Conservation (phyloP, 2,329 filamentous ascomycete genomes). For the Parastagonospora nodorum region DNA sequence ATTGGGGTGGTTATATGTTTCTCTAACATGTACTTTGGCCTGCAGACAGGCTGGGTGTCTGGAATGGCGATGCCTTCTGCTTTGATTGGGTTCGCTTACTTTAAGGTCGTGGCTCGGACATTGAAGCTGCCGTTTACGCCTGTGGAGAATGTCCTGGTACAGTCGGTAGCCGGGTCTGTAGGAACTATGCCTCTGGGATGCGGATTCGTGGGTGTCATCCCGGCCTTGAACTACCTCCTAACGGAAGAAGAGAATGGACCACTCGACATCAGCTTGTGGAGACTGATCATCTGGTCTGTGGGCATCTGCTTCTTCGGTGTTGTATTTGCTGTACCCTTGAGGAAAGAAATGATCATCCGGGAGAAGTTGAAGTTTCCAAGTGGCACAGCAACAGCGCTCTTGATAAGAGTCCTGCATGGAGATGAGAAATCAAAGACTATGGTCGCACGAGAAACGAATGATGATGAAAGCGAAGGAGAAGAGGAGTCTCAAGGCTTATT, state of each 20-base stretch:
- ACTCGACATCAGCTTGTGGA: conserved; percentile 71
- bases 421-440: conserved; percentile 32
- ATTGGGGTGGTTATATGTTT: conserved; percentile 94
- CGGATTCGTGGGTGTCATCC: conserved; percentile 93
- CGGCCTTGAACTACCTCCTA: conserved; percentile 86
- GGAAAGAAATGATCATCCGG: conserved; percentile 88
- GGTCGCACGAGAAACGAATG: conserved; percentile 3
- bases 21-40: conserved; percentile 98
- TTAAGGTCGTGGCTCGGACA: conserved; percentile 75
- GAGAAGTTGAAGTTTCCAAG: conserved; percentile 94
- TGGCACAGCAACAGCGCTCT: conserved; percentile 90
- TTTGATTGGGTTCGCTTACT: conserved; percentile 91
- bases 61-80: conserved; percentile 98
- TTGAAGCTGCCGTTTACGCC: conserved; percentile 84
- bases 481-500: conserved; percentile 46
- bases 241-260: conserved; percentile 78
- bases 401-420: conserved; percentile 90
- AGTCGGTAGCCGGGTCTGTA: conserved; percentile 93
- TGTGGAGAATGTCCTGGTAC: conserved; percentile 94
- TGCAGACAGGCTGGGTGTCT: conserved; percentile 83
- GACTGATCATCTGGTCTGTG: conserved; percentile 86
- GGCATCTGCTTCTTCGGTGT: conserved; percentile 97
- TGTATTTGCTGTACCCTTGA: conserved; percentile 89
- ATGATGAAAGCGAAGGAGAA: conserved; percentile 14
- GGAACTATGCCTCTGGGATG: conserved; percentile 96